Evolutionary conservation across 2,329 filamentous ascomycete species (phyloP), one percentile per base, ranked within the genome.

Genomic region (Penicillium sp.): DNA sequence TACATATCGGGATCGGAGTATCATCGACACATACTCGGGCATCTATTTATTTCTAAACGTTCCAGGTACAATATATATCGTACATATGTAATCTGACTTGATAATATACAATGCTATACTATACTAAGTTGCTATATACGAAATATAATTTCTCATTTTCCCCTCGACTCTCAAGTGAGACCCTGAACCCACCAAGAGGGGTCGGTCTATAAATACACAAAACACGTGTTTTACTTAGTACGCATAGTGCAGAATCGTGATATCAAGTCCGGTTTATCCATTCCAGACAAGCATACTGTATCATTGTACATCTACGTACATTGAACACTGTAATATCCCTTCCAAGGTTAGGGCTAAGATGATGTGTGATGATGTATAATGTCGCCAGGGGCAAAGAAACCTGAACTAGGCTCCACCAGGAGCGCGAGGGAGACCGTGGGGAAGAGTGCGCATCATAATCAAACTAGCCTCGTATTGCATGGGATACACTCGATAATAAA

Each of bases 381-480:
- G 58, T 56, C 53, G 58, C 45, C 56, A 61, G 53, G 50, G 58
- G 52, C 44, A 56, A 50, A 10, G 60, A 61, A 58, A 54, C 44
- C 31, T 49, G 54, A 46, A 29, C 35, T 40, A 11, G 55, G 50
- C 14, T 42, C 62, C 58, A 59, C 60, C 24, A n/a, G 35, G 14
- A 39, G 37, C 63, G 58, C 62, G 61, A 61, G 51, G 29, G 29
- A 45, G 48, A 51, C 35, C 58, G 60, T 58, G 63, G 60, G 63
- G 63, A 58, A 65, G 51, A 59, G 57, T 53, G 63, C 63, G 61
- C 57, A 66, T 64, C 63, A 54, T 53, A 66, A 66, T 66, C 48
- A 61, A 61, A 63, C 54, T 14, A 50, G 51, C 53, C 48, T 18
- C 51, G 53, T 57, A 48, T 40, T 54, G 34, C 22, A 43, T 37